Percentiles rank a stretch among this genome's conserved stretches.
Conservation (phyloP, 1,284 basidiomycete genomes). For the Ceratobasidium sp. region DNA sequence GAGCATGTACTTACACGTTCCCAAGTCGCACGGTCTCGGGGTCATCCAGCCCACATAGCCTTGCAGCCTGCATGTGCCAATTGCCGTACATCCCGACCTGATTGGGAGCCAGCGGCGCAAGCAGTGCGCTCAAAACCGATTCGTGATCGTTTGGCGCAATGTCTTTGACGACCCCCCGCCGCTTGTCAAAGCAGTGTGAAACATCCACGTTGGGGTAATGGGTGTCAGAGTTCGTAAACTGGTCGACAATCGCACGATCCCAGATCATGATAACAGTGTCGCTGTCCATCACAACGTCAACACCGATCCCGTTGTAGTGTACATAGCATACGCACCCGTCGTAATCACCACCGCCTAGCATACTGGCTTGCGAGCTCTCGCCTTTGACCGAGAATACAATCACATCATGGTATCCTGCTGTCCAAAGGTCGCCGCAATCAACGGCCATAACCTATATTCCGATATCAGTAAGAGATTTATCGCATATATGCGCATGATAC, state of each 20-base stretch:
- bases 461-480: too few relatives aligned
- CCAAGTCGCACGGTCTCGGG: slow-evolving; percentile 24
- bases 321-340: slow-evolving; percentile 16
- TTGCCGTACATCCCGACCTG: slow-evolving; percentile 41
- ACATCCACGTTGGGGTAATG: slow-evolving; percentile 28
- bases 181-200: slow-evolving; percentile 8
- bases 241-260: slow-evolving; percentile 22
- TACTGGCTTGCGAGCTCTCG: slow-evolving; percentile 23
- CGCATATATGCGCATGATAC: slow-evolving; percentile 9
- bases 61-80: slow-evolving; percentile 19
- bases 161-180: not conserved
- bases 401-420: slow-evolving; percentile 29
- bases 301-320: not conserved
- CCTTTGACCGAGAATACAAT: slow-evolving; percentile 40
- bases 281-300: not conserved
- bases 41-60: slow-evolving; percentile 15
- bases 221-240: slow-evolving; percentile 35
- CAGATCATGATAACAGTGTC: slow-evolving; percentile 39
- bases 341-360: slow-evolving; percentile 41
- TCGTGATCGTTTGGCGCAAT: slow-evolving; percentile 12
- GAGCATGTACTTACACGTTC: slow-evolving; percentile 16
- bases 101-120: slow-evolving; percentile 10
- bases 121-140: slow-evolving; percentile 13
- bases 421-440: slow-evolving; percentile 24
- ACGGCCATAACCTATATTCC: slow-evolving; percentile 21